Conservation (phyloP, 306 rosid genomes). For the Erythrophleum fordii region DNA sequence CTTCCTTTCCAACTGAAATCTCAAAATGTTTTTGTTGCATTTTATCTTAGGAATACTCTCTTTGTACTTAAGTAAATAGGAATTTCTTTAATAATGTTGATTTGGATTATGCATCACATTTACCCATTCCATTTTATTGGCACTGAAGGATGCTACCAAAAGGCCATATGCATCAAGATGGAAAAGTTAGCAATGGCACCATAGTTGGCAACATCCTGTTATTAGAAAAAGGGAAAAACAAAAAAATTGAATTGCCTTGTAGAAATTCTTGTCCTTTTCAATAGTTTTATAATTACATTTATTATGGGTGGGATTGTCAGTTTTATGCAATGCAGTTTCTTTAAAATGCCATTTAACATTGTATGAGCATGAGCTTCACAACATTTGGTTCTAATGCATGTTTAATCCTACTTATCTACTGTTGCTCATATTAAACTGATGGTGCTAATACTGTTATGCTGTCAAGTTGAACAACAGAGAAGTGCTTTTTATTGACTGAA, state of each 20-base stretch:
- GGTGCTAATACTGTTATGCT: background rate
- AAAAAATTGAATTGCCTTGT: background rate
- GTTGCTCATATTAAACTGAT: background rate
- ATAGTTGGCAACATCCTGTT: background rate
- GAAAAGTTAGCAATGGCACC: background rate
- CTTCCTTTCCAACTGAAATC: conserved; percentile 24
- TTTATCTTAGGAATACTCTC: conserved; percentile 22
- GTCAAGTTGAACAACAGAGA: background rate
- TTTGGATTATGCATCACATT: background rate
- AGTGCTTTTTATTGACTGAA: background rate
- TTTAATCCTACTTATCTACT: background rate
- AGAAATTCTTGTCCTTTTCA: background rate
- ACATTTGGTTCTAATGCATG: background rate
- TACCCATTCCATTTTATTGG: background rate
- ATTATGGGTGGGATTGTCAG: background rate
- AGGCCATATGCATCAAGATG: background rate
- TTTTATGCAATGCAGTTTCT: background rate
- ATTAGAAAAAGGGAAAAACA: background rate
- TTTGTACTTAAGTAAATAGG: background rate
- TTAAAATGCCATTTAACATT: background rate
- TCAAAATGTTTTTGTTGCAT: conserved; percentile 18
- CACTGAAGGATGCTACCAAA: background rate
- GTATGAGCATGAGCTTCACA: background rate
- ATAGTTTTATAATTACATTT: background rate
- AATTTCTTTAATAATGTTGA: background rate